These are phyloP conservation scores for Malbranchea zuffiana DNA, from an alignment of 2,329 filamentous ascomycete species.

Conservation along the genomic window DNA sequence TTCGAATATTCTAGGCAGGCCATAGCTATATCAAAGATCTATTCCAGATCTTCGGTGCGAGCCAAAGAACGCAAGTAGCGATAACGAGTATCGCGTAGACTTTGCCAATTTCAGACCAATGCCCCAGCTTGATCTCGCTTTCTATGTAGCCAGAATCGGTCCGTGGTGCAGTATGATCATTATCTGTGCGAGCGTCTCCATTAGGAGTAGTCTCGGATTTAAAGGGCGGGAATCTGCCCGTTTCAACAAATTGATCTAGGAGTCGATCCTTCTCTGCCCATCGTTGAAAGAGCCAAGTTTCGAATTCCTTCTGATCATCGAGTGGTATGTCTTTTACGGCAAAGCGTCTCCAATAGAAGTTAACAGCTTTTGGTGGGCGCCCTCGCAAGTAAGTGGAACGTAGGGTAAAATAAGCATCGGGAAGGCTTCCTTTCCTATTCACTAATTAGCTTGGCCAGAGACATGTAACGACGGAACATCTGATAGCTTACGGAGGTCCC, in stretches of 20 bases:
- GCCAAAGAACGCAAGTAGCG: no score
- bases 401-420: slow-evolving; percentile 84
- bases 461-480: slow-evolving; percentile 4
- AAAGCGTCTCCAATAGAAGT: slow-evolving; percentile 92
- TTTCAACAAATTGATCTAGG: slow-evolving; percentile 69
- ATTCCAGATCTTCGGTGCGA: slow-evolving; percentile 4
- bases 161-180: slow-evolving; percentile 20
- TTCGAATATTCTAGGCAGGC: no score
- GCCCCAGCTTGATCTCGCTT: slow-evolving; percentile 26
- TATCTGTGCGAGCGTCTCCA: slow-evolving; percentile 26
- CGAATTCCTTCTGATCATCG: slow-evolving; percentile 61
- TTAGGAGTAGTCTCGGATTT: slow-evolving; percentile 44
- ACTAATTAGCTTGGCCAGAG: not conserved
- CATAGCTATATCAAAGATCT: no score
- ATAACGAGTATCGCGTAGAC: slow-evolving; percentile 24
- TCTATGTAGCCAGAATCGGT: slow-evolving; percentile 21
- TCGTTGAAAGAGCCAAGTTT: slow-evolving; percentile 69
- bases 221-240: slow-evolving; percentile 63
- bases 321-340: slow-evolving; percentile 69
- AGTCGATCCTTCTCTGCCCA: slow-evolving; percentile 91
- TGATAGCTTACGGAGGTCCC: slow-evolving; percentile 65
- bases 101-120: slow-evolving; percentile 26
- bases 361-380: slow-evolving; percentile 83
- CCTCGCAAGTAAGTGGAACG: slow-evolving; percentile 81
- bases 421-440: slow-evolving; percentile 61